Percentiles rank a stretch among this genome's conserved stretches.
Conservation (phyloP, 192 early-diverging fungal genomes). For the Linderina pennispora region DNA sequence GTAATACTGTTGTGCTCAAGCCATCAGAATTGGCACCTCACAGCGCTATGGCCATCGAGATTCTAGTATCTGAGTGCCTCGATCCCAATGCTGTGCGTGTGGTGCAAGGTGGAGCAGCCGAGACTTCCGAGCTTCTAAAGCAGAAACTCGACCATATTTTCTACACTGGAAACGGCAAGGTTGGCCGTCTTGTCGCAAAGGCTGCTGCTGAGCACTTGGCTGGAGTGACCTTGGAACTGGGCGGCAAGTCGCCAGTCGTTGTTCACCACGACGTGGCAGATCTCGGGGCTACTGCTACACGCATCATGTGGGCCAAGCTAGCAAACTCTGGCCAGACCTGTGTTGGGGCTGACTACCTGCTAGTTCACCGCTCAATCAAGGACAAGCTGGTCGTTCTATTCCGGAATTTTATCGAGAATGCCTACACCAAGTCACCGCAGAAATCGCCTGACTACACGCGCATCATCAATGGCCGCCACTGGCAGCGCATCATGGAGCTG, state of each 20-base stretch:
- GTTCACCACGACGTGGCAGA: constrained; percentile 62
- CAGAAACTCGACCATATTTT: constrained; percentile 85
- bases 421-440: constrained; percentile 49
- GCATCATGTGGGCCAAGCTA: constrained; percentile 76
- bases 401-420: constrained; percentile 27
- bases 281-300: constrained; percentile 55
- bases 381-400: constrained; percentile 55
- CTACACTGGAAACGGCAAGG: constrained; percentile 79
- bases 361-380: constrained; percentile 57
- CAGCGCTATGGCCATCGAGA: constrained; percentile 54
- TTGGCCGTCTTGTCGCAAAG: constrained; percentile 75
- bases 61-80: constrained; percentile 67
- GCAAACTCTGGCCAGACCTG: constrained; percentile 90
- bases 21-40: constrained; percentile 76
- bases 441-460: constrained; percentile 55
- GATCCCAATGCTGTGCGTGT: constrained; percentile 58
- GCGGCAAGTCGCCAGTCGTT: constrained; percentile 79
- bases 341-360: constrained; percentile 80
- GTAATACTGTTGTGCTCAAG: constrained; percentile 79
- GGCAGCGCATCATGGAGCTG: constrained; percentile 54
- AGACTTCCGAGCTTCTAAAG: constrained; percentile 68
- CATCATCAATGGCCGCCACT: constrained; percentile 68
- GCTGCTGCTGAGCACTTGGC: constrained; percentile 85
- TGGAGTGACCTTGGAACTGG: constrained; percentile 85
- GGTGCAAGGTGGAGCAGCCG: constrained; percentile 66